Evolutionary conservation across 202 grass and related monocot species (phyloP).

Genomic region (Digitaria exilis): DNA sequence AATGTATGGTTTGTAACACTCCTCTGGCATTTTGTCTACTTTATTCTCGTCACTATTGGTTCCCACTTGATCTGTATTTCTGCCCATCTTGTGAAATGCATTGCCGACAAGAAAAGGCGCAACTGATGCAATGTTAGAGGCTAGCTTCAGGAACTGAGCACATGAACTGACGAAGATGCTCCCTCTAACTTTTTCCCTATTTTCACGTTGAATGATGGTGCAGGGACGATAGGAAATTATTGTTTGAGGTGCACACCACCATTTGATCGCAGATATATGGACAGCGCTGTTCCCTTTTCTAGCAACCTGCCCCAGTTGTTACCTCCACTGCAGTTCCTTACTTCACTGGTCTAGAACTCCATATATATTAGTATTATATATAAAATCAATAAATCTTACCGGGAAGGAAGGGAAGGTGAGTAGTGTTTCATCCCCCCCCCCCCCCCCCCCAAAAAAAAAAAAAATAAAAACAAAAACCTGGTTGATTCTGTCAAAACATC

Average conservation of each 20-base stretch:
- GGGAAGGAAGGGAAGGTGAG: background rate
- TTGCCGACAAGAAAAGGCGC: conserved; percentile 21
- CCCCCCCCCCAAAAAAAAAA: too few relatives aligned
- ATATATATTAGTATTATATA: background rate
- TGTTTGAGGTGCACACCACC: background rate
- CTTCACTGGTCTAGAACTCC: background rate
- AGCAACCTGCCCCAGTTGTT: background rate
- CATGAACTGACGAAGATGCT: background rate
- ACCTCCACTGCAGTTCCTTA: background rate
- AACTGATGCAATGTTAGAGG: background rate
- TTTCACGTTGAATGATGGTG: background rate
- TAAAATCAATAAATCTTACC: background rate
- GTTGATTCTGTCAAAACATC: background rate
- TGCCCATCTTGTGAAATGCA: background rate
- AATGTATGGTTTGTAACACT: background rate
- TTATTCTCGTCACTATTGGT: background rate
- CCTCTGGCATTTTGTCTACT: background rate
- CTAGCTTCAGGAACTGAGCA: background rate
- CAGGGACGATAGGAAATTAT: background rate
- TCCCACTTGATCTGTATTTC: background rate
- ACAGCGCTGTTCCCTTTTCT: background rate
- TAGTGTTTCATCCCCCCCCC: background rate
- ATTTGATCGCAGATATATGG: background rate
- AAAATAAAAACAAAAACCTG: too few relatives aligned
- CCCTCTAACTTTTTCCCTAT: background rate